Evolutionary conservation across 306 rosid genomes (phyloP).

Genomic region (Pueraria montana): DNA sequence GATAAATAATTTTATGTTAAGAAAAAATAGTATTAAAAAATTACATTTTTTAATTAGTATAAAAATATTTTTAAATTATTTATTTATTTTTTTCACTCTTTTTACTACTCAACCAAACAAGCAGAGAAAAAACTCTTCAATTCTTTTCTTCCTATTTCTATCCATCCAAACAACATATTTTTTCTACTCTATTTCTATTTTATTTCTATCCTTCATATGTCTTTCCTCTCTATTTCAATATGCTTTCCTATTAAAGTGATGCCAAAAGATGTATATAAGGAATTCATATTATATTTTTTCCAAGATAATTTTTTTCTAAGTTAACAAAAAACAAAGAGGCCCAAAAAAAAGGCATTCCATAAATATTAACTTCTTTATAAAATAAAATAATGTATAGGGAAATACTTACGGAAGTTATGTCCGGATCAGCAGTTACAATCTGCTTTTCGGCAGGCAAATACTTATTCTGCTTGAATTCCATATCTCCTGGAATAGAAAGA

Average conservation of each 20-base stretch:
- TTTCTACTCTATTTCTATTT: background rate
- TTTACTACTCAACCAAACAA: background rate
- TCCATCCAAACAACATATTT: background rate
- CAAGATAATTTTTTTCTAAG: background rate
- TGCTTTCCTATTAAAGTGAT: background rate
- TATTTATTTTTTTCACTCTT: background rate
- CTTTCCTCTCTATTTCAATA: background rate
- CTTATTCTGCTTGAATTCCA: constrained; percentile 90
- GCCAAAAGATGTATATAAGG: constrained; percentile 34
- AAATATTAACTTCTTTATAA: constrained; percentile 27
- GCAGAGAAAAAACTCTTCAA: background rate
- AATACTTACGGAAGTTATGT: constrained; percentile 73
- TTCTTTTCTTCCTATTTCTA: background rate
- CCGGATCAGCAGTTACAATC: constrained; percentile 90
- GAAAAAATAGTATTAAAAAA: background rate
- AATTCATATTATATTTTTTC: constrained; percentile 4
- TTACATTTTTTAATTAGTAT: background rate
- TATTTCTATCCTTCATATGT: background rate
- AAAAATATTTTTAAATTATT: background rate
- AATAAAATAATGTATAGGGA: background rate
- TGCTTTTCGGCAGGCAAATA: constrained; percentile 85
- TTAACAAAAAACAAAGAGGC: background rate
- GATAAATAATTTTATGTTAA: background rate
- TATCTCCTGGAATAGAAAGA: constrained; percentile 73
- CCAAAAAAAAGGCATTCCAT: background rate